Percentiles rank a stretch among this genome's conserved stretches.
These are phyloP conservation scores for Eurotiales sp. DNA, from an alignment of 2,329 filamentous ascomycete species.

Conservation along the genomic window DNA sequence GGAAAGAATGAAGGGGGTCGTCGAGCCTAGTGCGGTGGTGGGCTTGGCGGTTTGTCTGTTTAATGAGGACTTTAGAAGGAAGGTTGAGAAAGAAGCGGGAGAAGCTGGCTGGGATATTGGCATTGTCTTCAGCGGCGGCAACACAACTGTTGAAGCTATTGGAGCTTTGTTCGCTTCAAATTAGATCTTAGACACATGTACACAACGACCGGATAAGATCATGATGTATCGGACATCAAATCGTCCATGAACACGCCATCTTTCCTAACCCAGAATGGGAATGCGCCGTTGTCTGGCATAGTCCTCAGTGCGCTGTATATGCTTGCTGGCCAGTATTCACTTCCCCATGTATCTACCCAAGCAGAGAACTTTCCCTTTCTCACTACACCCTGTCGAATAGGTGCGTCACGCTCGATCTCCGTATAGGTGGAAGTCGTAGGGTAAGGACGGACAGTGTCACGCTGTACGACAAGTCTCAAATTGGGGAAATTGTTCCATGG, in stretches of 20 bases:
- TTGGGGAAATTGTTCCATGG: conserved; percentile 39
- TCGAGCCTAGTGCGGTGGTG: conserved; percentile 87
- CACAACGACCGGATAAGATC: neutral
- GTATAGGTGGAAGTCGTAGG: conserved; percentile 28
- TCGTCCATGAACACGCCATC: conserved; percentile 22
- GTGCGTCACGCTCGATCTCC: conserved; percentile 32
- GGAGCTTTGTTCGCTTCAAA: conserved; percentile 47
- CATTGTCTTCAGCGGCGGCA: conserved; percentile 60
- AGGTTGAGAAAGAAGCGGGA: conserved; percentile 64
- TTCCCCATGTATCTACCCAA: conserved; percentile 35
- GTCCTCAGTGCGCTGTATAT: conserved; percentile 26
- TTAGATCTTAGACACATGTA: neutral
- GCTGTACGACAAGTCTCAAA: conserved; percentile 35
- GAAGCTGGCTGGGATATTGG: conserved; percentile 69
- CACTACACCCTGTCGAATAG: conserved; percentile 34
- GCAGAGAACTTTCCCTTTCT: conserved; percentile 31
- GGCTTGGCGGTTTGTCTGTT: conserved; percentile 76
- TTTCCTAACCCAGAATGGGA: conserved; percentile 26
- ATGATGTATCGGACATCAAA: conserved; percentile 11
- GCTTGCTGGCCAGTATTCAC: conserved; percentile 32
- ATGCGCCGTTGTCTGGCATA: conserved; percentile 25
- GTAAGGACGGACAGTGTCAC: conserved; percentile 35
- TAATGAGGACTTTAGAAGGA: conserved; percentile 73
- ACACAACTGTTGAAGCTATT: conserved; percentile 61
- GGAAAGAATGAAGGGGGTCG: conserved; percentile 84